A percentile compares a stretch with the other conserved stretches of the same genome.
Evolutionary conservation across 495 filamentous ascomycete species (phyloP).

Genomic region (Aspergillus incahuasiensis): DNA sequence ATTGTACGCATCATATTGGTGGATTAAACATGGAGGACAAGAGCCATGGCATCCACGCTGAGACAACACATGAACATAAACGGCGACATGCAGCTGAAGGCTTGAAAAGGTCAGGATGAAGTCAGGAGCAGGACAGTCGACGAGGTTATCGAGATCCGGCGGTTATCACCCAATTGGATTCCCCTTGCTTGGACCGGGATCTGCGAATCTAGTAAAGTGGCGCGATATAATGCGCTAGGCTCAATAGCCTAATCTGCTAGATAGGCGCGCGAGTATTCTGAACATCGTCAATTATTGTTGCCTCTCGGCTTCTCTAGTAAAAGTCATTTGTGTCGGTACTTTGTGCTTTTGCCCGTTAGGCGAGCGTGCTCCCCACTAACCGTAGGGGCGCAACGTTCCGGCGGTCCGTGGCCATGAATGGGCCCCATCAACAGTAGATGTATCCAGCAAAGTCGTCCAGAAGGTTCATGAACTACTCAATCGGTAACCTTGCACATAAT

Average conservation of each 20-base stretch:
- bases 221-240: background rate
- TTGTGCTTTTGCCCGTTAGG: background rate
- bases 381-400: background rate
- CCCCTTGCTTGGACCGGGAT: background rate
- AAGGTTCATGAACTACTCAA: too few relatives aligned
- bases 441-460: background rate
- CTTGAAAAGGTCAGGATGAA: background rate
- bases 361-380: background rate
- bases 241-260: background rate
- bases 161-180: background rate
- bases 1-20: slow-evolving; percentile 5
- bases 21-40: background rate
- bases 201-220: background rate
- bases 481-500: background rate
- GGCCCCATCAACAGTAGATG: too few relatives aligned
- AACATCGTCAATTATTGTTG: background rate
- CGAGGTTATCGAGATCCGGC: background rate
- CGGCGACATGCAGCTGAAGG: background rate
- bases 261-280: background rate
- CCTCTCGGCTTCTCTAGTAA: background rate
- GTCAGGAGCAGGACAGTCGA: background rate
- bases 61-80: background rate
- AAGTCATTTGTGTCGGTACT: background rate
- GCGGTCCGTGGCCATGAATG: background rate
- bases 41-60: background rate